phyloP scores from a whole-genome alignment of 257 asterid species.

The Solanum arcanum region DNA sequence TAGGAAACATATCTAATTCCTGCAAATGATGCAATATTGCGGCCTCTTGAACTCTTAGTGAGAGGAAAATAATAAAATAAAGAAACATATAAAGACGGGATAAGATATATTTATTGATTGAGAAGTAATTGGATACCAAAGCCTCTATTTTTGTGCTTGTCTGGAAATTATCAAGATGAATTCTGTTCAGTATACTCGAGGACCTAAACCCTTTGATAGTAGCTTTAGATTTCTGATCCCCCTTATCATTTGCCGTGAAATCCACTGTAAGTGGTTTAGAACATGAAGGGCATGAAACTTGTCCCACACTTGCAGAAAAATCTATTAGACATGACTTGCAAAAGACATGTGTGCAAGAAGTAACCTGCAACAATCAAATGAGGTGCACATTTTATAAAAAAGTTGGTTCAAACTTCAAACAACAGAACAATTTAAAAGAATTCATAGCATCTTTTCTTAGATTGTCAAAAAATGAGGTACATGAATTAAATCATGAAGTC shows the following conservation, averaged over 20 bases:
- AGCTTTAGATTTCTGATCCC: constrained; percentile 37
- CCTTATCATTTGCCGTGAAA: constrained; percentile 42
- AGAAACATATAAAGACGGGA: not conserved
- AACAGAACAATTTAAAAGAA: not conserved
- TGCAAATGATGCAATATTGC: not conserved
- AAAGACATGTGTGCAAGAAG: constrained; percentile 73
- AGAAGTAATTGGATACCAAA: constrained; percentile 39
- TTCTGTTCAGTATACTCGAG: constrained; percentile 78
- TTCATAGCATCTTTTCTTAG: not conserved
- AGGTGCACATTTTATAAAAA: not conserved
- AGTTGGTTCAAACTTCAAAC: not conserved
- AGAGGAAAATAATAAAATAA: not conserved
- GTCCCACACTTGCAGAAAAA: constrained; percentile 57
- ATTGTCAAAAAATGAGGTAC: not conserved
- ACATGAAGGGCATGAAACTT: constrained; percentile 78
- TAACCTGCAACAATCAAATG: constrained; percentile 41
- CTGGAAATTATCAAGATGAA: constrained; percentile 61
- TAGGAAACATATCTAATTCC: no score
- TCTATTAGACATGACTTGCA: constrained; percentile 84
- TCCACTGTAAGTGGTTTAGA: constrained; percentile 82
- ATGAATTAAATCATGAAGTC: not conserved
- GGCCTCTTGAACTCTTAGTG: not conserved
- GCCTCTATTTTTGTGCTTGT: constrained; percentile 96
- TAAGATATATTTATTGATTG: not conserved
- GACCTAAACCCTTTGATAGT: constrained; percentile 63